These are phyloP conservation scores for Silene noctiflora DNA, from an alignment of 179 eudicot genomes.

Conservation along the genomic window DNA sequence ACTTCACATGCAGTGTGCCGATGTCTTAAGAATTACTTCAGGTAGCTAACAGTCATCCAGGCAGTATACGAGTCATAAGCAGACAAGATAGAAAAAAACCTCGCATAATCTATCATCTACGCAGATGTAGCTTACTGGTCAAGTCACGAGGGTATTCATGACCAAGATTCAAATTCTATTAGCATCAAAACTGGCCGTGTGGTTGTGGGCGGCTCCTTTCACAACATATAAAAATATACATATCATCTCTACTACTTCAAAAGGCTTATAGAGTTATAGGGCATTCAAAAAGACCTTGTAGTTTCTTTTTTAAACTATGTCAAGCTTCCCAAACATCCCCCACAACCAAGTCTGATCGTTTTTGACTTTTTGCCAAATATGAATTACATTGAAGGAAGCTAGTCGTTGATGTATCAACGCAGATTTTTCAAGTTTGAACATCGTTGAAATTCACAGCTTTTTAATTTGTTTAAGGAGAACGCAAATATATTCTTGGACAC, in stretches of 20 bases:
- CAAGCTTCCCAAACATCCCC: neutral
- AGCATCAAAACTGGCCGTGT: neutral
- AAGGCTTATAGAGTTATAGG: neutral
- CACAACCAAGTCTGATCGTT: neutral
- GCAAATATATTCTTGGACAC: neutral
- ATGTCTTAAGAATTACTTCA: neutral
- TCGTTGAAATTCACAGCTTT: neutral
- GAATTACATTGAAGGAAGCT: neutral
- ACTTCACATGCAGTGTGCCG: neutral
- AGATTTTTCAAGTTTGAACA: neutral
- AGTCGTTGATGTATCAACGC: neutral
- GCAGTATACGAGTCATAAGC: neutral
- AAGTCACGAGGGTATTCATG: neutral
- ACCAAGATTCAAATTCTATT: neutral
- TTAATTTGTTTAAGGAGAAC: neutral
- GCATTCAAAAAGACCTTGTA: neutral
- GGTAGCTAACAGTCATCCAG: neutral
- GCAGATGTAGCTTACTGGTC: neutral
- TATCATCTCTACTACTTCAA: neutral
- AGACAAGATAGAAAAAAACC: neutral
- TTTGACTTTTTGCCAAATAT: neutral
- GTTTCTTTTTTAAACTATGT: too few species aligned
- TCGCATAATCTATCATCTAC: neutral
- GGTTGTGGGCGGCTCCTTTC: neutral
- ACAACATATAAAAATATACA: neutral